phyloP scores from a whole-genome alignment of 2,329 filamentous ascomycete genomes.

The Pseudogymnoascus sp. region DNA sequence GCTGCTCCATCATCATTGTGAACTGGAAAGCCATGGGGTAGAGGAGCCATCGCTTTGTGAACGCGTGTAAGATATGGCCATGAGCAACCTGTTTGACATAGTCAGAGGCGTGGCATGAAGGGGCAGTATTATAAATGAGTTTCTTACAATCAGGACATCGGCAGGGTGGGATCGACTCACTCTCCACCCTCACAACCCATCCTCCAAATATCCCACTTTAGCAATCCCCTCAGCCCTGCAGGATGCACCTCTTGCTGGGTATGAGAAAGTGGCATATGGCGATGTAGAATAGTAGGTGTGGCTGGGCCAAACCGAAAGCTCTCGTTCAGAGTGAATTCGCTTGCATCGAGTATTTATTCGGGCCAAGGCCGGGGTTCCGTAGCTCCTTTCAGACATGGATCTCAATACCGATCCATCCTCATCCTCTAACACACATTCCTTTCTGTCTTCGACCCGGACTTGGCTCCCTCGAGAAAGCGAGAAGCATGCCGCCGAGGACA shows the following conservation, averaged over 20 bases:
- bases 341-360: too few relatives aligned
- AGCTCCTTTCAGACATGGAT: too few relatives aligned
- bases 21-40: not conserved
- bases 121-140: conserved; percentile 12
- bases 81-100: not conserved
- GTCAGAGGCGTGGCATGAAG: not conserved
- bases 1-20: not conserved
- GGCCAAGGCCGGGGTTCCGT: too few relatives aligned
- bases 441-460: not conserved
- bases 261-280: too few relatives aligned
- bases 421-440: not conserved
- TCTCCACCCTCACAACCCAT: conserved; percentile 50
- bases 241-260: too few relatives aligned
- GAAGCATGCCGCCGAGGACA: not conserved
- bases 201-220: conserved; percentile 50
- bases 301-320: too few relatives aligned
- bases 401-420: not conserved
- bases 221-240: conserved; percentile 34
- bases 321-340: too few relatives aligned
- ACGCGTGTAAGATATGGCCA: not conserved
- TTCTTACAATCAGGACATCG: conserved; percentile 35
- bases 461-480: not conserved
- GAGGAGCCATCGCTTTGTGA: not conserved
- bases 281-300: too few relatives aligned
- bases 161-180: conserved; percentile 33